Conservation (phyloP, 1,284 basidiomycete species). For the Pseudozyma flocculosa region DNA sequence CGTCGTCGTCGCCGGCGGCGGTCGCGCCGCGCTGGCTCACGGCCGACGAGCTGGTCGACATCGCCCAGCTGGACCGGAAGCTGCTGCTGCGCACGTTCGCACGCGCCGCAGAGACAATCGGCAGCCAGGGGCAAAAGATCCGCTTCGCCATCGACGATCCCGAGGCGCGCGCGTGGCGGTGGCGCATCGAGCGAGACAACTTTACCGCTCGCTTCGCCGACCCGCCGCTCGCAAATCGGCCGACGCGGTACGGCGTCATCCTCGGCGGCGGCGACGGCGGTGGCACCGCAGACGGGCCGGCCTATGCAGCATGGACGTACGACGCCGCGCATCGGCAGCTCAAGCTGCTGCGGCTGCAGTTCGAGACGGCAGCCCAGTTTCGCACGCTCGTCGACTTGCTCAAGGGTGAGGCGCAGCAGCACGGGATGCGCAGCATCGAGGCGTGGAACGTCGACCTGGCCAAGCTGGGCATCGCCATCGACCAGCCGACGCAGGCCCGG, state of each 20-base stretch:
- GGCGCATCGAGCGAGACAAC: constrained; percentile 26
- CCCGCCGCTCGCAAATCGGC: too few relatives aligned
- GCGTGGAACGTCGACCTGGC: constrained; percentile 32
- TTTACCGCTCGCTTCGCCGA: neutral
- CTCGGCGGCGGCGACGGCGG: neutral
- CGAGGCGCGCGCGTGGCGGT: constrained; percentile 28
- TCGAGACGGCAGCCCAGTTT: constrained; percentile 3
- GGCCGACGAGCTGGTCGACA: constrained; percentile 9
- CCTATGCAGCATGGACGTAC: constrained; percentile 30
- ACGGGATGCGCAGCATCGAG: constrained; percentile 16
- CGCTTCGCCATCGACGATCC: constrained; percentile 29
- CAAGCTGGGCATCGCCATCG: constrained; percentile 10
- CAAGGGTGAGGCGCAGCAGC: constrained; percentile 8
- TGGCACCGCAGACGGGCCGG: neutral
- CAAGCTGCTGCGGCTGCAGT: constrained; percentile 15
- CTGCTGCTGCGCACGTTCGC: constrained; percentile 13
- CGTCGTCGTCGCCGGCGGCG: too few relatives aligned
- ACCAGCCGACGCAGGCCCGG: constrained; percentile 4
- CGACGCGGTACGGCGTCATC: too few relatives aligned
- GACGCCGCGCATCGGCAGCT: constrained; percentile 22
- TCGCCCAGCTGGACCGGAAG: constrained; percentile 15
- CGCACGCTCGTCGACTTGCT: constrained; percentile 11
- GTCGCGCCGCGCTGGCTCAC: constrained; percentile 3
- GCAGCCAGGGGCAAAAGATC: neutral
- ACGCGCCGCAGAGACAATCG: neutral